A percentile compares a stretch with the other conserved stretches of the same genome.
Conservation (phyloP, 2,329 filamentous ascomycete species). For the Aspergillus floridensis region DNA sequence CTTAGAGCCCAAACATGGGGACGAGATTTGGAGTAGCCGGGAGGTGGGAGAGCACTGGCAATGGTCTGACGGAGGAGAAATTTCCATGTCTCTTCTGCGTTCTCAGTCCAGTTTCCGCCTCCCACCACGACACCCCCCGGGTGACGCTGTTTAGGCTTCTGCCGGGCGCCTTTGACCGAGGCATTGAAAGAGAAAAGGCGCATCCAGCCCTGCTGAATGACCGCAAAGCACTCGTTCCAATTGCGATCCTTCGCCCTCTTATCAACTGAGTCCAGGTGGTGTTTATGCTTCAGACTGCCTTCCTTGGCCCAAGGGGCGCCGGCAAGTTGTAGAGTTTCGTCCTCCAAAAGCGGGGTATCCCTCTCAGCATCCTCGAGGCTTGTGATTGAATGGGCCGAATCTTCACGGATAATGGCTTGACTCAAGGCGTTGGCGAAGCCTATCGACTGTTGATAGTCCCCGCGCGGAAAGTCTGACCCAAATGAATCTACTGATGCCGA, state of each 20-base stretch:
- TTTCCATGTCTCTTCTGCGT: constrained; percentile 81
- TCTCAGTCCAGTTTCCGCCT: constrained; percentile 97
- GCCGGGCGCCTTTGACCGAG: constrained; percentile 66
- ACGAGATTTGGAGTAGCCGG: constrained; percentile 85
- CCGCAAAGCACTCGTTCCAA: constrained; percentile 93
- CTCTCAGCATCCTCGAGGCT: constrained; percentile 60
- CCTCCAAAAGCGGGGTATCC: constrained; percentile 71
- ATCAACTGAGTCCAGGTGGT: constrained; percentile 85
- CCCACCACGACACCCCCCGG: constrained; percentile 71
- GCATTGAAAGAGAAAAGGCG: constrained; percentile 89
- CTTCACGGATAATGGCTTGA: constrained; percentile 91
- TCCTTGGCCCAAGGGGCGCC: constrained; percentile 99
- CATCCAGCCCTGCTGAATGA: constrained; percentile 91
- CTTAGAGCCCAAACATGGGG: constrained; percentile 94
- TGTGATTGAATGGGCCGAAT: constrained; percentile 53
- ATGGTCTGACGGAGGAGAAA: constrained; percentile 90
- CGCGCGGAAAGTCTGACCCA: constrained; percentile 69
- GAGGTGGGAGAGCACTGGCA: constrained; percentile 81
- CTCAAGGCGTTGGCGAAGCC: constrained; percentile 96
- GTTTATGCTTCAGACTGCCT: constrained; percentile 92
- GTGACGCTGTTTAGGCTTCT: constrained; percentile 58
- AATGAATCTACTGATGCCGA: constrained; percentile 92
- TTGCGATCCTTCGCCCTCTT: constrained; percentile 92
- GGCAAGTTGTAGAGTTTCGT: constrained; percentile 85
- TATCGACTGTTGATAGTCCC: constrained; percentile 92